These are phyloP conservation scores for Penicillium capsulatum DNA, from an alignment of 2,329 filamentous ascomycete genomes.

Conservation along the genomic window DNA sequence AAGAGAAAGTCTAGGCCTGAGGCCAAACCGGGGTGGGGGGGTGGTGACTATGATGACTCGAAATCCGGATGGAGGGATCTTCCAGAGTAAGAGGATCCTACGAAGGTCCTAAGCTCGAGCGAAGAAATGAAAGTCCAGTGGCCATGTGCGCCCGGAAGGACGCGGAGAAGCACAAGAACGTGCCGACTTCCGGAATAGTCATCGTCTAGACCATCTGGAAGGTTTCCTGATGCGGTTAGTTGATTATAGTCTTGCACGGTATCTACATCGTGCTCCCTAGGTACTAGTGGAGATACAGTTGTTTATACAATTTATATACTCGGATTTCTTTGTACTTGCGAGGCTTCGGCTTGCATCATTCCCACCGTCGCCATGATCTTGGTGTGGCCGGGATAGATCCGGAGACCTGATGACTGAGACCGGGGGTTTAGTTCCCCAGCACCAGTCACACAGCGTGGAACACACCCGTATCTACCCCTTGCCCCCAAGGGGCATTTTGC, in stretches of 20 bases:
- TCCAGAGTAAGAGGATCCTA: no score
- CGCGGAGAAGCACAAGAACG: constrained; percentile 8
- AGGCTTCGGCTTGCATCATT: no score
- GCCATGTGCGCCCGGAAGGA: constrained; percentile 8
- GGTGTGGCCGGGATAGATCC: no score
- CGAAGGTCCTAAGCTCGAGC: no score
- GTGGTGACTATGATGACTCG: constrained; percentile 1
- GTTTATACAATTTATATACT: no score
- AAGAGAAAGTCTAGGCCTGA: constrained; percentile 17
- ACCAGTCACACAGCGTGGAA: background rate
- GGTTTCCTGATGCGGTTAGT: constrained; percentile 19
- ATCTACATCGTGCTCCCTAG: no score
- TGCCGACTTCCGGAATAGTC: constrained; percentile 17
- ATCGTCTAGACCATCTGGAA: constrained; percentile 18
- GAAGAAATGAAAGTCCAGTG: no score
- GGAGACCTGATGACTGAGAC: no score
- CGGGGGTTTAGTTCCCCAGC: background rate
- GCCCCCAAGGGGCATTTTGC: background rate
- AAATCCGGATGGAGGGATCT: no score
- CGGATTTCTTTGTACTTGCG: no score
- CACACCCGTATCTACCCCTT: background rate
- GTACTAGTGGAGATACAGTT: no score
- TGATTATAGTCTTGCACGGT: background rate
- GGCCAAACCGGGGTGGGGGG: constrained; percentile 15
- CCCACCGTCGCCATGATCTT: no score